phyloP scores from a whole-genome alignment of 352 stramenopile species.

The Pythium myriotylum region DNA sequence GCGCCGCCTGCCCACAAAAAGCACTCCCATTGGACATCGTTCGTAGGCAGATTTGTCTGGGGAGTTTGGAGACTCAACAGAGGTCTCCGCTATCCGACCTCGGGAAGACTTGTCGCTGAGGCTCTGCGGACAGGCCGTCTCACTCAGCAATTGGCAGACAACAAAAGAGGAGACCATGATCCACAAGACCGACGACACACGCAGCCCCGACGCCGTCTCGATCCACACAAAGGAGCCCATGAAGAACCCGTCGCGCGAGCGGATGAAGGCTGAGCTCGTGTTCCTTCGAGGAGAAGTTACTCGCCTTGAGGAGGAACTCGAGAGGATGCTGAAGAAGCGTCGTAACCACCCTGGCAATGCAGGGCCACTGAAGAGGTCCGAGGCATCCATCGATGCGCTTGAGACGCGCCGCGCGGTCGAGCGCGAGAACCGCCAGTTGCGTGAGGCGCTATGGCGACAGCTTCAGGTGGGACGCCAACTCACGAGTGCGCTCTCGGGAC shows the following conservation, averaged over 20 bases:
- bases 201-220: neutral
- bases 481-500: too few species aligned
- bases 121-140: too few species aligned
- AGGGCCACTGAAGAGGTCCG: neutral
- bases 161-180: too few species aligned
- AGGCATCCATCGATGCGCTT: neutral
- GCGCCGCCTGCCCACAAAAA: too few species aligned
- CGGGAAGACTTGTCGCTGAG: too few species aligned
- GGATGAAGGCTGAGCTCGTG: constrained; percentile 46
- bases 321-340: neutral
- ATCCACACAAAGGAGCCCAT: neutral
- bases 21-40: too few species aligned
- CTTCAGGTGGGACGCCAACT: neutral
- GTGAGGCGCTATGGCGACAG: neutral
- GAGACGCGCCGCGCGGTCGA: neutral
- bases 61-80: too few species aligned
- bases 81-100: too few species aligned
- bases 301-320: constrained; percentile 38
- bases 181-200: too few species aligned
- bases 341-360: neutral
- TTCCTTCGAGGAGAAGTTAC: constrained; percentile 39
- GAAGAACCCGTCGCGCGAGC: constrained; percentile 48
- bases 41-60: too few species aligned
- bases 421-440: constrained; percentile 3
- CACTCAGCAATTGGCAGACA: too few species aligned